Evolutionary conservation across 139 green algal genomes (phyloP), one percentile per base, ranked within the genome.

Genomic region (Astrephomene gubernaculifera): DNA sequence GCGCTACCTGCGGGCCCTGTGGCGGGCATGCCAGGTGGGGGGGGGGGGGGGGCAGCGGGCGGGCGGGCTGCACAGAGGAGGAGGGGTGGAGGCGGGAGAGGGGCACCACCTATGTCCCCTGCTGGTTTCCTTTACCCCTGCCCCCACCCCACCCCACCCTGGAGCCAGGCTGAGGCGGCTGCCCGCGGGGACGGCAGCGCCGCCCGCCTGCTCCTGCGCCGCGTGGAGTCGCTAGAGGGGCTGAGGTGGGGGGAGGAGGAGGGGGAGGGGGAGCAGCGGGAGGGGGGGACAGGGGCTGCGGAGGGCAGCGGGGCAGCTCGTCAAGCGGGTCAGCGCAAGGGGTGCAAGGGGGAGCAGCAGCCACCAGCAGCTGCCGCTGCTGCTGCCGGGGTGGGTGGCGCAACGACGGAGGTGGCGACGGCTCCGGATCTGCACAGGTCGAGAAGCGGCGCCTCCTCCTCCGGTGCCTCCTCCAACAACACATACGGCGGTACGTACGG

Each of bases 1-100:
- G 29, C 38, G 64, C 14, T 96, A 96, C 83, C 85, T 96, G 75
- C 65, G 82, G 29, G 93, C 91, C 27, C 86, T 97, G 33, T 96
- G 93, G 93, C 29, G 49, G 21, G 91, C 91, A 19, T 96, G 93
- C 65, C 38, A 89, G 78, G 69, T 75, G 29, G 38, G 71, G 22
- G 5, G 36, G 67, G 39, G 67, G 36, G 67, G 35, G 67, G 17
- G 38, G 3, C 52, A 38, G 36, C 4, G 39, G 39, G 17, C 7
- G 36, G 38, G 67, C 36, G 64, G 31, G 64, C 49, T 57, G 49
- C 12, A 17, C 14, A 57, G 14, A 25, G 49, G 49, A 57, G 12
- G 49, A 17, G 49, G 49, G 17, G 14, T 17, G 49, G 49, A 17
- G 49, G 49, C 49, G 49, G 49, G 49, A 17, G 17, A 57, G 12